A percentile compares a stretch with the other conserved stretches of the same genome.
Conservation (phyloP, 1,284 basidiomycete genomes). For the Dichomitus squalens region DNA sequence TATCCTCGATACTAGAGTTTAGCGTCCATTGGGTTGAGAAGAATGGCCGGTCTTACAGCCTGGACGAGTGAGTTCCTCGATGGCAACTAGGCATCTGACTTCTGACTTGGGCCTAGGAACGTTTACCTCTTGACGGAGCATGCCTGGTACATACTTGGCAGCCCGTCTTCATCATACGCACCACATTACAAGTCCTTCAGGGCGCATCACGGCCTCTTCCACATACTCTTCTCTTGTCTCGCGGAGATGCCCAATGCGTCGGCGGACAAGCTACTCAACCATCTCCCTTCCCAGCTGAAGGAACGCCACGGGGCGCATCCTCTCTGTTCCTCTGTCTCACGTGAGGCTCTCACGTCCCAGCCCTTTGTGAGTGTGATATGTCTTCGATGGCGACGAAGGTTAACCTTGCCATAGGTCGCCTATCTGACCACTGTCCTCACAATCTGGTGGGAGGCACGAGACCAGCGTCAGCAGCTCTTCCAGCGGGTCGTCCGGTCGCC, state of each 20-base stretch:
- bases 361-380: slow-evolving; percentile 39
- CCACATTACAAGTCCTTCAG: slow-evolving; percentile 48
- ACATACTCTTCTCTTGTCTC: slow-evolving; percentile 43
- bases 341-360: not conserved
- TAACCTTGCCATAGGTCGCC: slow-evolving; percentile 4
- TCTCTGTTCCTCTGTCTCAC: not conserved
- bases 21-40: slow-evolving; percentile 45
- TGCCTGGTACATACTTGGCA: slow-evolving; percentile 67
- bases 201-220: slow-evolving; percentile 48
- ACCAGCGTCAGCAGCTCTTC: not conserved
- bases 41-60: slow-evolving; percentile 19
- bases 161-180: slow-evolving; percentile 46
- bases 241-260: slow-evolving; percentile 37
- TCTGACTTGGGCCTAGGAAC: slow-evolving; percentile 29
- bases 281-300: not conserved
- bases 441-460: not conserved
- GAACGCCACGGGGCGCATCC: no score
- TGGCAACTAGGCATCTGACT: not conserved
- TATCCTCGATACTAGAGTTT: slow-evolving; percentile 49
- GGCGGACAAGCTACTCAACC: slow-evolving; percentile 38
- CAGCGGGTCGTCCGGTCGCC: not conserved
- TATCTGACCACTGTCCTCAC: slow-evolving; percentile 12
- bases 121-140: slow-evolving; percentile 43
- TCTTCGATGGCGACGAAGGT: not conserved
- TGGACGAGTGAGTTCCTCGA: slow-evolving; percentile 41